Evolutionary conservation across 441 rosid genomes (phyloP).

Genomic region (Adansonia grandidieri): DNA sequence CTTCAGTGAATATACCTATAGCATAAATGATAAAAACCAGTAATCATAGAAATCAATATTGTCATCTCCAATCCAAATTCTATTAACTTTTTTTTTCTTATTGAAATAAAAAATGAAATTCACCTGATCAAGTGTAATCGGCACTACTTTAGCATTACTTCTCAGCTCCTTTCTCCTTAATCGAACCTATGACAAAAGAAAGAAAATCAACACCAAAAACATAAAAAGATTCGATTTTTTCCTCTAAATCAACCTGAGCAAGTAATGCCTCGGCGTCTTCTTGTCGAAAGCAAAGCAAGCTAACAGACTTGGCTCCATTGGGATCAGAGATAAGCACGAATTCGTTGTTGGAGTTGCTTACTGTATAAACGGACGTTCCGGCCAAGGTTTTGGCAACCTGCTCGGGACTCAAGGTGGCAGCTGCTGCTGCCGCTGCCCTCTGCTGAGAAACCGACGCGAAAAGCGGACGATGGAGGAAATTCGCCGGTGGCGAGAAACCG

Average conservation of each 20-base stretch:
- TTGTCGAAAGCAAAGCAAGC: slow-evolving; percentile 86
- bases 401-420: slow-evolving; percentile 45
- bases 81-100: not conserved
- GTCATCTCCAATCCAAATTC: not conserved
- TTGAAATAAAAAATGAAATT: not conserved
- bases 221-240: not conserved
- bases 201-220: not conserved
- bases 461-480: slow-evolving; percentile 33
- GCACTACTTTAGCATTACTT: slow-evolving; percentile 76
- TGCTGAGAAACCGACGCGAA: slow-evolving; percentile 69
- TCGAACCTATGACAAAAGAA: slow-evolving; percentile 53
- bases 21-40: not conserved
- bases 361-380: slow-evolving; percentile 78
- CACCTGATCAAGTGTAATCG: slow-evolving; percentile 89
- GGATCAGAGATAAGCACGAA: slow-evolving; percentile 92
- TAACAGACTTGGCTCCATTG: slow-evolving; percentile 69
- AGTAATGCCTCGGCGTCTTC: slow-evolving; percentile 93
- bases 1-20: slow-evolving; percentile 74
- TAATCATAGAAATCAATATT: not conserved
- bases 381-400: slow-evolving; percentile 71
- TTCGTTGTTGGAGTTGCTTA: slow-evolving; percentile 83
- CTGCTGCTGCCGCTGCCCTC: slow-evolving; percentile 31
- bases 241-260: slow-evolving; percentile 52
- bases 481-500: slow-evolving; percentile 35
- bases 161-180: slow-evolving; percentile 72